Percentiles rank a stretch among this genome's conserved stretches.
phyloP scores from a whole-genome alignment of 441 rosid species.

The Gossypium trilobum region DNA sequence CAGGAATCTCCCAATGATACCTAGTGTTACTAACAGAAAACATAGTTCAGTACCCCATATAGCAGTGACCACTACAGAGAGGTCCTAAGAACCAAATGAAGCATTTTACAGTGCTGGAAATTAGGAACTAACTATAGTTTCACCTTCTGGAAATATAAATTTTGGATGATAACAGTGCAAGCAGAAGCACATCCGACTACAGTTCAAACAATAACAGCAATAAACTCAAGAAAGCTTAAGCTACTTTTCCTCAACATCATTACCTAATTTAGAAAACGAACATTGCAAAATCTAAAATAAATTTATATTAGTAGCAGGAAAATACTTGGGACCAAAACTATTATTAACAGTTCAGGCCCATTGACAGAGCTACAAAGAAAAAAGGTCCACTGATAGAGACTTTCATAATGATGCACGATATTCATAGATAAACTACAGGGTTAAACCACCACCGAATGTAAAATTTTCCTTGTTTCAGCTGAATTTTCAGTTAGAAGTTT shows the following conservation, averaged over 20 bases:
- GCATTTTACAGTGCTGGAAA: neutral
- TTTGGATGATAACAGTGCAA: neutral
- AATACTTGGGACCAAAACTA: constrained; percentile 3
- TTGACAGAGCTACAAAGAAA: neutral
- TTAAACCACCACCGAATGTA: constrained; percentile 53
- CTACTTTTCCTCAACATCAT: neutral
- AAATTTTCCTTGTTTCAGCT: constrained; percentile 51
- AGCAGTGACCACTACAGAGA: neutral
- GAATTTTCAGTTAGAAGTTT: constrained; percentile 77
- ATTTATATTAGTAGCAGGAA: neutral
- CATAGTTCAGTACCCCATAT: neutral
- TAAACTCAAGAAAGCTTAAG: neutral
- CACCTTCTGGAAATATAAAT: neutral
- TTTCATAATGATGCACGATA: neutral
- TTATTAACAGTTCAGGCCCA: neutral
- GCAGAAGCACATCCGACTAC: neutral
- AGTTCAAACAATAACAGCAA: neutral
- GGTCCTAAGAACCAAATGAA: neutral
- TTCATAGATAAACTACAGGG: neutral
- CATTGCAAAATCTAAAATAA: neutral
- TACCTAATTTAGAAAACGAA: neutral
- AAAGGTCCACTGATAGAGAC: neutral
- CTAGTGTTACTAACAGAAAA: constrained; percentile 9
- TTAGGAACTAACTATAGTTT: neutral
- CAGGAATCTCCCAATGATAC: constrained; percentile 8